These are phyloP conservation scores for Penicillium desertorum DNA, from an alignment of 495 filamentous ascomycete genomes.

Conservation along the genomic window DNA sequence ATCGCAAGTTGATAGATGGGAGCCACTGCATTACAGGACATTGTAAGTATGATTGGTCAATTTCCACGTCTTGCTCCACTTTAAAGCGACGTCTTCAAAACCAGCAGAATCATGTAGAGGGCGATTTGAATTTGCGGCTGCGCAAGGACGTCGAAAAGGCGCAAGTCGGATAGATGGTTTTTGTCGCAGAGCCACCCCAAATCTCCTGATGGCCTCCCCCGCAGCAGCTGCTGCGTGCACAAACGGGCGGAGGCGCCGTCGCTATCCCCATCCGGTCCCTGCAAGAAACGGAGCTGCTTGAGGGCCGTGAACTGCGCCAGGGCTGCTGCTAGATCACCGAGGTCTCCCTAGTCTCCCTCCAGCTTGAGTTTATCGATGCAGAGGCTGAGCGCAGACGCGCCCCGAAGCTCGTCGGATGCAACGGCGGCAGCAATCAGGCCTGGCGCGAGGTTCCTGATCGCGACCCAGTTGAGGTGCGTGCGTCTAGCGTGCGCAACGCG, in stretches of 20 bases:
- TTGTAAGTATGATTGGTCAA: too few species aligned
- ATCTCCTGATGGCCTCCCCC: constrained; percentile 7
- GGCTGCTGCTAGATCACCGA: constrained; percentile 11
- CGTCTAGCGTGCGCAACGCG: constrained; percentile 15
- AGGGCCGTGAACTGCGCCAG: constrained; percentile 15
- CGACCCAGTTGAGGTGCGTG: constrained; percentile 19
- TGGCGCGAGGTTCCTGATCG: constrained; percentile 14
- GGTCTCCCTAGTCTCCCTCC: constrained; percentile 13
- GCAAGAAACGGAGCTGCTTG: constrained; percentile 21
- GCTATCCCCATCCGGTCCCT: constrained; percentile 14
- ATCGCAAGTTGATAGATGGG: too few species aligned
- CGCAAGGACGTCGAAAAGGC: too few species aligned
- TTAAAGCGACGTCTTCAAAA: too few species aligned
- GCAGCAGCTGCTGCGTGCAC: constrained; percentile 8
- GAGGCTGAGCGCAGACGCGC: constrained; percentile 22
- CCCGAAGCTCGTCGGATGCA: constrained; percentile 16
- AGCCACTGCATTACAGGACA: too few species aligned
- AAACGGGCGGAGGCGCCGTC: constrained; percentile 17
- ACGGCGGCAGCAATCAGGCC: constrained; percentile 14
- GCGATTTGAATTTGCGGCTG: too few species aligned
- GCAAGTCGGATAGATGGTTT: too few species aligned
- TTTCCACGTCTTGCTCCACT: too few species aligned
- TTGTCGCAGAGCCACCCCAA: too few species aligned
- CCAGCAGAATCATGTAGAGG: too few species aligned
- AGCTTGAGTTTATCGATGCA: constrained; percentile 12